Conservation (phyloP, 345 rosid genomes). For the Rhodamnia argentea region DNA sequence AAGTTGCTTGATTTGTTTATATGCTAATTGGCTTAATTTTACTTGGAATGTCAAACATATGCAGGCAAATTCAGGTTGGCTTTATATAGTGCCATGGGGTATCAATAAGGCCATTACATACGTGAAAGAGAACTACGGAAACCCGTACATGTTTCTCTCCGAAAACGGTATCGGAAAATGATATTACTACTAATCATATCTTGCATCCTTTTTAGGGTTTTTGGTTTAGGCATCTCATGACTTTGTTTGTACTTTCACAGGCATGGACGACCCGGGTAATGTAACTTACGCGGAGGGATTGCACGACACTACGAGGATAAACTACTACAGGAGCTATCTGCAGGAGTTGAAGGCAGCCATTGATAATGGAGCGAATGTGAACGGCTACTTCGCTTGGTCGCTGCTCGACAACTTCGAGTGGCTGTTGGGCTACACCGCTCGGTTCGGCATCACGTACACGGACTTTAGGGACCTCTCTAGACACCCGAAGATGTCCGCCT, state of each 20-base stretch:
- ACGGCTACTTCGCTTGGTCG: constrained; percentile 64
- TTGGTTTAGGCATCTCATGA: background rate
- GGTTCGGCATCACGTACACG: constrained; percentile 45
- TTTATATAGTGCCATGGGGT: constrained; percentile 64
- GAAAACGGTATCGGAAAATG: constrained; percentile 36
- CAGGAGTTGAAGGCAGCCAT: constrained; percentile 34
- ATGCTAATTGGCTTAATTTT: background rate
- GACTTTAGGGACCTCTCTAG: constrained; percentile 35
- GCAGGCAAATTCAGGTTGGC: constrained; percentile 57
- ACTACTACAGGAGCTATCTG: constrained; percentile 33
- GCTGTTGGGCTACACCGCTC: constrained; percentile 40
- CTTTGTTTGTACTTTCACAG: background rate
- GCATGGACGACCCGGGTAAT: constrained; percentile 56
- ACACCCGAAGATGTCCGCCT: constrained; percentile 55
- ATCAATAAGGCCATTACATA: constrained; percentile 37
- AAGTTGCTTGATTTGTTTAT: background rate
- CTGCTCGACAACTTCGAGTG: constrained; percentile 61
- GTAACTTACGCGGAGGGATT: constrained; percentile 15
- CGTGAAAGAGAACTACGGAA: constrained; percentile 43
- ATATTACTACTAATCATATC: background rate
- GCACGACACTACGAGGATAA: constrained; percentile 33
- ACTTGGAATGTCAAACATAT: background rate
- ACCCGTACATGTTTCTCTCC: constrained; percentile 28
- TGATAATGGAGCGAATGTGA: constrained; percentile 53
- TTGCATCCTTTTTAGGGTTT: background rate